Base-by-base conservation (phyloP, 2,329 filamentous ascomycete species). In the Bipolaris victoriae region DNA sequence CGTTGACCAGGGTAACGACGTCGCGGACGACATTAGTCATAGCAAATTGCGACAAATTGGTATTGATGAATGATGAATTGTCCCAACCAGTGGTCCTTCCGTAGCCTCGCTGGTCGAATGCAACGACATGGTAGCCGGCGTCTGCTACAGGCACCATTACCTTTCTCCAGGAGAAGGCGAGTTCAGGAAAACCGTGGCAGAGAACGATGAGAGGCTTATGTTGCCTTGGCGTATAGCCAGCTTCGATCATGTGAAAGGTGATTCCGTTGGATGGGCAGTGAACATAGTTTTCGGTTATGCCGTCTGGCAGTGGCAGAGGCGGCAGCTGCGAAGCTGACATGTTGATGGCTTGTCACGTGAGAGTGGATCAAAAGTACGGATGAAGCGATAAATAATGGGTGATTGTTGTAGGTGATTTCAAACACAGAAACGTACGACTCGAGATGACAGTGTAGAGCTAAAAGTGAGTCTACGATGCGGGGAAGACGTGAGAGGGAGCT, bases 131-230 rank as follows among this genome's bases (percentile, higher is more conserved):
- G 74, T 86, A 90, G 26, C 87, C 87, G 5, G 81, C 79, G 0
- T 76, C 73, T 5, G 87, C 84, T n/a, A 91, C 77, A 0, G 77
- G 70, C 6, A 82, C 81, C 65, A 90, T 80, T 35, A 89, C 75
- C 54, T 86, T 85, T 49, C 88, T 84, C 87, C 88, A 90, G 45
- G 87, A 89, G 71, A 83, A 90, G 26, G 88, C 86, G 2, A 90
- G 78, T 67, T 90, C 88, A 1, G 88, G 88, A 61, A 85, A 90
- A 36, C 88, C 88, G 72, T 89, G 88, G 46, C 85, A 81, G 47
- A 88, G 83, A 6, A 90, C 71, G 7, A 90, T 75, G 10, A 90
- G 79, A 1, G 86, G 86, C 6, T 77, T 79, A 22, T 75, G 66
- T 13, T 66, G 71, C 13, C 68, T 55, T 3, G 77, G 71, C 3